A percentile compares a stretch with the other conserved stretches of the same genome.
Evolutionary conservation across 1,284 basidiomycete genomes (phyloP).

Genomic region (Sanghuangporus baumii): DNA sequence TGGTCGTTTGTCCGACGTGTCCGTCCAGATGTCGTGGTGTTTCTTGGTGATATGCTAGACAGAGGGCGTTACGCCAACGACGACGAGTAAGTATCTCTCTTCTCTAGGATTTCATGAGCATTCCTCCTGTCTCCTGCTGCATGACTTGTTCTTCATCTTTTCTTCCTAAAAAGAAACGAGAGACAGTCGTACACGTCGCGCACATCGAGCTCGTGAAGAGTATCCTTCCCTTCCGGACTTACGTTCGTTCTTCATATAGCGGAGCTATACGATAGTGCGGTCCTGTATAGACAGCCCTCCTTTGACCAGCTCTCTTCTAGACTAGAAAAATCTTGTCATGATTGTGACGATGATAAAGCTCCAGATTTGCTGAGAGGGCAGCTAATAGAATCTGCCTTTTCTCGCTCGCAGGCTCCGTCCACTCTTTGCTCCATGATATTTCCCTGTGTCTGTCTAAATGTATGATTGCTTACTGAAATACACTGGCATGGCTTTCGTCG

Average conservation of each 20-base stretch:
- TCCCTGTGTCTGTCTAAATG: background rate
- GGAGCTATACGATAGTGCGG: too few relatives aligned
- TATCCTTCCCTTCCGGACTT: too few relatives aligned
- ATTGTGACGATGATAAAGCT: too few relatives aligned
- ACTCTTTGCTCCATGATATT: background rate
- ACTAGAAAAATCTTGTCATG: too few relatives aligned
- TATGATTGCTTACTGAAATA: background rate
- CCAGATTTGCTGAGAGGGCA: too few relatives aligned
- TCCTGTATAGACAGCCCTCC: too few relatives aligned
- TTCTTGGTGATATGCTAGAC: slow-evolving; percentile 77
- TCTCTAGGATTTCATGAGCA: background rate
- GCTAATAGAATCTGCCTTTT: too few relatives aligned
- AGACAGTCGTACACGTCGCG: too few relatives aligned
- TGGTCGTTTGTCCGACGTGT: slow-evolving; percentile 44
- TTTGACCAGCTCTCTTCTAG: too few relatives aligned
- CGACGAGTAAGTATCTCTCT: slow-evolving; percentile 51
- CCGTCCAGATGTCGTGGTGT: slow-evolving; percentile 55
- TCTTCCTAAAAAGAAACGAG: background rate
- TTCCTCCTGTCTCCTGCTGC: background rate
- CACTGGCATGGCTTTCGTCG: background rate
- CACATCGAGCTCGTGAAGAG: too few relatives aligned
- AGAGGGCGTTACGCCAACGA: slow-evolving; percentile 56
- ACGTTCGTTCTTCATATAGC: too few relatives aligned
- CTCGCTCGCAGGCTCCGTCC: too few relatives aligned
- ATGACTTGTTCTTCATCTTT: background rate